Percentiles rank a stretch among this genome's conserved stretches.
These are phyloP conservation scores for Gossypium stocksii DNA, from an alignment of 345 rosid species.

Conservation along the genomic window DNA sequence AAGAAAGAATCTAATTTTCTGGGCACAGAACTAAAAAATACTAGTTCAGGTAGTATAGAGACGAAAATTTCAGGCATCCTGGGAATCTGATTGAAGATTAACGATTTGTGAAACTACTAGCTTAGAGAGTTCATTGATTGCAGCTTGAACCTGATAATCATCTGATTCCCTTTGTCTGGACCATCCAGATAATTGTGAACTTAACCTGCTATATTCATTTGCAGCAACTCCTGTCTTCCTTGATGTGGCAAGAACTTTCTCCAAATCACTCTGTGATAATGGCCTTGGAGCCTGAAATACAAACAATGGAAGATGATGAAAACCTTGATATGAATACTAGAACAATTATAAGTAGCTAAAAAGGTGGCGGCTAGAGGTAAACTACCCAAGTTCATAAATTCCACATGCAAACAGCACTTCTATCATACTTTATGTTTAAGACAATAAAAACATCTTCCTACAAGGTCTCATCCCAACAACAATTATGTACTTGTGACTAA, in stretches of 20 bases:
- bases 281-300: constrained; percentile 68
- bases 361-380: neutral
- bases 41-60: neutral
- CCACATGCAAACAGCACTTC: neutral
- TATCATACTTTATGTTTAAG: neutral
- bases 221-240: constrained; percentile 77
- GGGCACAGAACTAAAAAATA: no score
- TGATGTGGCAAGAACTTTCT: constrained; percentile 61
- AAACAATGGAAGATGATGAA: neutral
- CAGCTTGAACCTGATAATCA: constrained; percentile 70
- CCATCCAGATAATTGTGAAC: constrained; percentile 52
- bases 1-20: no score
- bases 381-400: neutral
- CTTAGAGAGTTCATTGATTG: constrained; percentile 77
- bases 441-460: neutral
- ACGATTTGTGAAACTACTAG: constrained; percentile 71
- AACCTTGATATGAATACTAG: neutral
- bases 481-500: neutral
- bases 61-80: constrained; percentile 39
- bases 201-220: constrained; percentile 54
- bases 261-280: constrained; percentile 60
- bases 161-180: constrained; percentile 46
- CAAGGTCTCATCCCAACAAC: neutral
- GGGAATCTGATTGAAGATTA: constrained; percentile 65
- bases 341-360: neutral